Conservation (phyloP, 768 basidiomycete genomes). For the Gelatoporia subvermispora region DNA sequence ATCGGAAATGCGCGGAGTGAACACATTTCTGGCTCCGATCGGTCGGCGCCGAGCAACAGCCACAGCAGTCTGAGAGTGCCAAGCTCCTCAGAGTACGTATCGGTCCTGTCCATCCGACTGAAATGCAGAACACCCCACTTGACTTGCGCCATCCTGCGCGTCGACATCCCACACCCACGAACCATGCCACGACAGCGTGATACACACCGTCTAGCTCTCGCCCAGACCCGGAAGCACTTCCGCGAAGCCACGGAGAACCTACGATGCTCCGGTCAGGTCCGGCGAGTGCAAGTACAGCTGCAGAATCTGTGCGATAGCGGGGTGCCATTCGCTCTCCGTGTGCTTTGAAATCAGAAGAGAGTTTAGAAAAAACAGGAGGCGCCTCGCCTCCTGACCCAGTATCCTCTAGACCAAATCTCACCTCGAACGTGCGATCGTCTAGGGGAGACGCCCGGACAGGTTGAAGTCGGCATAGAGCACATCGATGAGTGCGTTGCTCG, state of each 20-base stretch:
- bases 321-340: neutral
- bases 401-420: conserved; percentile 33
- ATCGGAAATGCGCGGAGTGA: too few species aligned
- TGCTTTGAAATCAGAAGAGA: neutral
- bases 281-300: conserved; percentile 75
- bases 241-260: conserved; percentile 30
- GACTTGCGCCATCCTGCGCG: conserved; percentile 53
- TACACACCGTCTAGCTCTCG: conserved; percentile 40
- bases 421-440: conserved; percentile 55
- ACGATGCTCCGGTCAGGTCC: conserved; percentile 25
- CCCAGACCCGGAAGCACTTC: conserved; percentile 35
- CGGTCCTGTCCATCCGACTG: too few species aligned
- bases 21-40: too few species aligned
- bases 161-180: conserved; percentile 51
- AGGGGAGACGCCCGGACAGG: conserved; percentile 66
- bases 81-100: too few species aligned
- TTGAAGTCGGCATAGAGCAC: conserved; percentile 75
- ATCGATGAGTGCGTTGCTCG: conserved; percentile 68
- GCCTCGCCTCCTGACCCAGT: conserved; percentile 31
- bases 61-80: too few species aligned
- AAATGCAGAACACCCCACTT: conserved; percentile 36
- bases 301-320: conserved; percentile 52
- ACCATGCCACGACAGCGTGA: conserved; percentile 45
- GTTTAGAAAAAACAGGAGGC: neutral
- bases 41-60: too few species aligned